These are phyloP conservation scores for Cyclotella baltica DNA, from an alignment of 108 stramenopile species.

Conservation along the genomic window DNA sequence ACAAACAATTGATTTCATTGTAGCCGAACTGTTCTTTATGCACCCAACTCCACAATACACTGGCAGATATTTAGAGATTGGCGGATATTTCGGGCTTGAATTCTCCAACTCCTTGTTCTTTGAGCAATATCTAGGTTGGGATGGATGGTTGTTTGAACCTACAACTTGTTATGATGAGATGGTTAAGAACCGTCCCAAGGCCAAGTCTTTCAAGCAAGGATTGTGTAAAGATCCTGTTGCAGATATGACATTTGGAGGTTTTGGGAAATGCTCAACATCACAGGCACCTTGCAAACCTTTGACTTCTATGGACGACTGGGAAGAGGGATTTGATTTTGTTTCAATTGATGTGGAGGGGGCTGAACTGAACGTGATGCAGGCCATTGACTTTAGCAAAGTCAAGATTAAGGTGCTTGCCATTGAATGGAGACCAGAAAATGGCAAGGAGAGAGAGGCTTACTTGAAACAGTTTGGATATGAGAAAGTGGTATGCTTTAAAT, in stretches of 20 bases:
- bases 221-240: background rate
- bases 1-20: slow-evolving; percentile 19
- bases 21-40: slow-evolving; percentile 24
- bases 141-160: slow-evolving; percentile 33
- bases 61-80: slow-evolving; percentile 25
- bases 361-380: slow-evolving; percentile 17
- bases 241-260: slow-evolving; percentile 10
- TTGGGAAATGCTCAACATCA: slow-evolving; percentile 17
- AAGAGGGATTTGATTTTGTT: slow-evolving; percentile 23
- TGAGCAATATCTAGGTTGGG: slow-evolving; percentile 27
- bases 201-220: slow-evolving; percentile 11
- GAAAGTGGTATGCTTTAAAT: background rate
- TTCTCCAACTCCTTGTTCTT: slow-evolving; percentile 26
- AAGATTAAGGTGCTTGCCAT: slow-evolving; percentile 18
- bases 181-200: slow-evolving; percentile 6
- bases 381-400: slow-evolving; percentile 20
- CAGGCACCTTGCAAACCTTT: slow-evolving; percentile 7
- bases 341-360: slow-evolving; percentile 25
- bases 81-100: slow-evolving; percentile 20
- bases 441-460: slow-evolving; percentile 6
- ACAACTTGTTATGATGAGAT: slow-evolving; percentile 22
- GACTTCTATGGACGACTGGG: slow-evolving; percentile 8
- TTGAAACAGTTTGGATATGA: slow-evolving; percentile 22
- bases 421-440: slow-evolving; percentile 18
- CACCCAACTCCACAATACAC: slow-evolving; percentile 11